Evolutionary conservation across 139 green algal genomes (phyloP).

Genomic region (Auxenochlorella pyrenoidosa): DNA sequence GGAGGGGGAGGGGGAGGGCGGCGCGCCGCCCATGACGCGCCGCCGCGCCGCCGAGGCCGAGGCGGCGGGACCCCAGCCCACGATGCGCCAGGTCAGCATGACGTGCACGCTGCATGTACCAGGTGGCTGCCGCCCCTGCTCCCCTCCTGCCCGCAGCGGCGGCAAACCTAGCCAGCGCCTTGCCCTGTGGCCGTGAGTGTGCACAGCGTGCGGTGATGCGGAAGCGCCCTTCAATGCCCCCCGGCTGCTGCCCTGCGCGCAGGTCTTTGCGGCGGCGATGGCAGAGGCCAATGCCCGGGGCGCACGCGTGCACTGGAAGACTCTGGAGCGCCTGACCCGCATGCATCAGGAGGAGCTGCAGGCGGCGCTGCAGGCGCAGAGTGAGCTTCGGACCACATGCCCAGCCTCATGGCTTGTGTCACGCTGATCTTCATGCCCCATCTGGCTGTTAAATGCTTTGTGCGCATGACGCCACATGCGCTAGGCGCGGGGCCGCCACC

Average conservation of each 20-base stretch:
- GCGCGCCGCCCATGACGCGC: neutral
- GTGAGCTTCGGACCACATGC: too few species aligned
- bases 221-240: too few species aligned
- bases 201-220: too few species aligned
- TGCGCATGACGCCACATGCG: too few species aligned
- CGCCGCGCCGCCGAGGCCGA: neutral
- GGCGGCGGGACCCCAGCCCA: conserved; percentile 1
- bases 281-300: neutral
- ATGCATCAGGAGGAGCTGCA: conserved; percentile 33
- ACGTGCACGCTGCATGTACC: too few species aligned
- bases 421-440: too few species aligned
- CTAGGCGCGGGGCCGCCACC: too few species aligned
- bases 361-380: neutral
- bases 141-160: neutral
- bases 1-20: neutral
- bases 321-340: conserved; percentile 31
- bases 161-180: neutral
- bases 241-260: too few species aligned
- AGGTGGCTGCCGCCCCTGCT: neutral
- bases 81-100: conserved; percentile 18
- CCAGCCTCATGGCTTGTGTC: too few species aligned
- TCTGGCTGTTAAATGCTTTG: neutral
- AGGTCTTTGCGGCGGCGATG: conserved; percentile 33
- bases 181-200: too few species aligned
- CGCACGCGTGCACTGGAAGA: conserved; percentile 10